Evolutionary conservation across 139 green algal species (phyloP).

Genomic region (Chlamydomonas sp.): DNA sequence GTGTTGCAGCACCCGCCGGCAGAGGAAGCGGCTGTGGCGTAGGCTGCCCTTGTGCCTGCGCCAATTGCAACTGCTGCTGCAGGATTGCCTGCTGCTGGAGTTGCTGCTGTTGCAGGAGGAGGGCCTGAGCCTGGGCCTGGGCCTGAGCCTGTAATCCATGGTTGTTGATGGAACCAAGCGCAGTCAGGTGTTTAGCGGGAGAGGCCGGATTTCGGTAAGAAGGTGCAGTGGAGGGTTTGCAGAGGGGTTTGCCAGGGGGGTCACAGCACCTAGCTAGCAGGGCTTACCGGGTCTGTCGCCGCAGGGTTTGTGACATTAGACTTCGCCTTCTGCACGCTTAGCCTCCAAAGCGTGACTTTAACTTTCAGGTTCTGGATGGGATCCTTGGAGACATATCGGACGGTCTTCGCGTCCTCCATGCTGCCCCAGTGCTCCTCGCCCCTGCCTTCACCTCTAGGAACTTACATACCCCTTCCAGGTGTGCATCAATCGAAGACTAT

Average conservation of each 20-base stretch:
- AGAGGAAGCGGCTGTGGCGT: background rate
- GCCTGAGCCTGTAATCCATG: too few species aligned
- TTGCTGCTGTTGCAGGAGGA: background rate
- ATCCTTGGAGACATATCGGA: slow-evolving; percentile 67
- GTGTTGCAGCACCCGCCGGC: background rate
- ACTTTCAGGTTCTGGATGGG: slow-evolving; percentile 61
- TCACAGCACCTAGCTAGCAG: background rate
- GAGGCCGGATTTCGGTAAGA: too few species aligned
- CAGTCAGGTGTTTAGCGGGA: too few species aligned
- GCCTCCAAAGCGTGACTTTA: slow-evolving; percentile 40
- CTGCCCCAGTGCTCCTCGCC: background rate
- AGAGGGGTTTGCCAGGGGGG: too few species aligned
- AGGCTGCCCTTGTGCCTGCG: background rate
- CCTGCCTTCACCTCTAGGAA: too few species aligned
- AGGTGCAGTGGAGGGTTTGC: background rate
- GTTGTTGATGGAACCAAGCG: too few species aligned
- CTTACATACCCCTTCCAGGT: too few species aligned
- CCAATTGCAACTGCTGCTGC: slow-evolving; percentile 20
- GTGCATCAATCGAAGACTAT: too few species aligned
- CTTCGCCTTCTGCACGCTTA: slow-evolving; percentile 37
- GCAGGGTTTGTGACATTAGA: slow-evolving; percentile 4
- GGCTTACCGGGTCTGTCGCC: background rate
- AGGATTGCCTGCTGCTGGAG: background rate
- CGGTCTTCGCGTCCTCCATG: slow-evolving; percentile 64
- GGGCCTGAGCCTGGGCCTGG: background rate